Evolutionary conservation across 2,329 filamentous ascomycete species (phyloP).

Genomic region (Mycocentrospora acerina): DNA sequence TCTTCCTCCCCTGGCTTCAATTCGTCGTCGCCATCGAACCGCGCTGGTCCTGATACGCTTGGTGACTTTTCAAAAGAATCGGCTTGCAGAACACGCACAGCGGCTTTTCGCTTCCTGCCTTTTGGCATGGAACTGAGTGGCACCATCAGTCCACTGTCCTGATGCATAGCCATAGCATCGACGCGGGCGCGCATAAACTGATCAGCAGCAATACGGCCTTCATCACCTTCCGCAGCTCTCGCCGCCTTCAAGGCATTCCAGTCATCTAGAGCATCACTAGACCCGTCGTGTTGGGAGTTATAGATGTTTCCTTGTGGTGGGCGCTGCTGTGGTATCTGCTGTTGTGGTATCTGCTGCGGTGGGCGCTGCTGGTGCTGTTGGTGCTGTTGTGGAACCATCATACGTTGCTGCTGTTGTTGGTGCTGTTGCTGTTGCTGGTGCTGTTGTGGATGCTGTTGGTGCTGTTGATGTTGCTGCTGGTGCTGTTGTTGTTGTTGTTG

Average conservation of each 20-base stretch:
- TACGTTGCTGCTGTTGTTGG: constrained; percentile 12
- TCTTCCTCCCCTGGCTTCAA: constrained; percentile 54
- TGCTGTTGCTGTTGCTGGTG: constrained; percentile 23
- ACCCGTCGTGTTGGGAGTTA: constrained; percentile 74
- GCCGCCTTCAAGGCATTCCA: constrained; percentile 61
- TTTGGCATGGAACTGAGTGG: constrained; percentile 62
- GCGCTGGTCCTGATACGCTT: constrained; percentile 37
- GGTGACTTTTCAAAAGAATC: constrained; percentile 51
- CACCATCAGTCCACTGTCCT: constrained; percentile 77
- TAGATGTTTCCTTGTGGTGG: constrained; percentile 26
- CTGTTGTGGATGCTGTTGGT: constrained; percentile 25
- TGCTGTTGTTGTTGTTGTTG: constrained; percentile 33
- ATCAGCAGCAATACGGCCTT: constrained; percentile 60
- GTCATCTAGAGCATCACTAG: constrained; percentile 62
- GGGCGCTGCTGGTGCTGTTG: constrained; percentile 35
- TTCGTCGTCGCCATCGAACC: constrained; percentile 60
- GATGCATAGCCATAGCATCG: constrained; percentile 63
- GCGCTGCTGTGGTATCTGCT: constrained; percentile 42
- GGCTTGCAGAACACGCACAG: constrained; percentile 49
- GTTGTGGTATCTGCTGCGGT: constrained; percentile 39
- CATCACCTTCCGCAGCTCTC: constrained; percentile 55
- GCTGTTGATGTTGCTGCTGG: constrained; percentile 30
- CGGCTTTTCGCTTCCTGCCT: constrained; percentile 44
- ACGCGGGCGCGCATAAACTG: constrained; percentile 69
- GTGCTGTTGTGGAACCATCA: too few relatives aligned